phyloP scores from a whole-genome alignment of 768 basidiomycete genomes.

The Tephrocybe sp. region DNA sequence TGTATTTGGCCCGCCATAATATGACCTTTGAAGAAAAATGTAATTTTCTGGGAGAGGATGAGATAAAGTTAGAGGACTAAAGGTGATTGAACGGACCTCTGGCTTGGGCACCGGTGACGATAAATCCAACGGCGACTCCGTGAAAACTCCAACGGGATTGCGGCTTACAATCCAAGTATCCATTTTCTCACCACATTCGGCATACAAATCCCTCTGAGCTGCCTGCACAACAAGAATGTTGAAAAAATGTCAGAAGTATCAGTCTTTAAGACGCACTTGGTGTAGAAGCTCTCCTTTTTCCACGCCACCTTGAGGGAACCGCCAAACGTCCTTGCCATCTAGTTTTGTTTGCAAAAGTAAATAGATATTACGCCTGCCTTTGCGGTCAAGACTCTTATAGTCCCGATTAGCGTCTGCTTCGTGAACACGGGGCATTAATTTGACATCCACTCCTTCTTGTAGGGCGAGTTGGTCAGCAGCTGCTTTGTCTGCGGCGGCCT shows the following conservation, averaged over 20 bases:
- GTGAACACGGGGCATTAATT: slow-evolving; percentile 57
- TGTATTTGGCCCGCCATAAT: slow-evolving; percentile 85
- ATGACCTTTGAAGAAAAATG: slow-evolving; percentile 94
- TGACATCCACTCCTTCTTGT: slow-evolving; percentile 61
- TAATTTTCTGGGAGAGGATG: slow-evolving; percentile 46
- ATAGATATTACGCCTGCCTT: slow-evolving; percentile 84
- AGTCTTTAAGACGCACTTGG: slow-evolving; percentile 46
- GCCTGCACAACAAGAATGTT: slow-evolving; percentile 42
- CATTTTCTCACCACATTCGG: slow-evolving; percentile 78
- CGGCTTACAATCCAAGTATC: slow-evolving; percentile 94
- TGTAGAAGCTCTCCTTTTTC: slow-evolving; percentile 71
- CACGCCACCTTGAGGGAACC: slow-evolving; percentile 71
- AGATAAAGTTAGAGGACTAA: not conserved
- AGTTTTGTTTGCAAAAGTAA: slow-evolving; percentile 62
- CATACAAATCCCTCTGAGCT: slow-evolving; percentile 65
- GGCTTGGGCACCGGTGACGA: slow-evolving; percentile 22
- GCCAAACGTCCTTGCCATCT: slow-evolving; percentile 62
- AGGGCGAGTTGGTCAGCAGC: slow-evolving; percentile 54
- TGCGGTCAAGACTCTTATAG: slow-evolving; percentile 74
- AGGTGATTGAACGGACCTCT: slow-evolving; percentile 29
- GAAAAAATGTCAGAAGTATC: not conserved
- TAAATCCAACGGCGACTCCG: slow-evolving; percentile 38
- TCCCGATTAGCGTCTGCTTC: slow-evolving; percentile 60
- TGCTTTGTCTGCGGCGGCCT: slow-evolving; percentile 51
- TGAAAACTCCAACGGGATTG: slow-evolving; percentile 81